Base-by-base conservation (phyloP, 495 filamentous ascomycete species). In the Annulohypoxylon bovei region DNA sequence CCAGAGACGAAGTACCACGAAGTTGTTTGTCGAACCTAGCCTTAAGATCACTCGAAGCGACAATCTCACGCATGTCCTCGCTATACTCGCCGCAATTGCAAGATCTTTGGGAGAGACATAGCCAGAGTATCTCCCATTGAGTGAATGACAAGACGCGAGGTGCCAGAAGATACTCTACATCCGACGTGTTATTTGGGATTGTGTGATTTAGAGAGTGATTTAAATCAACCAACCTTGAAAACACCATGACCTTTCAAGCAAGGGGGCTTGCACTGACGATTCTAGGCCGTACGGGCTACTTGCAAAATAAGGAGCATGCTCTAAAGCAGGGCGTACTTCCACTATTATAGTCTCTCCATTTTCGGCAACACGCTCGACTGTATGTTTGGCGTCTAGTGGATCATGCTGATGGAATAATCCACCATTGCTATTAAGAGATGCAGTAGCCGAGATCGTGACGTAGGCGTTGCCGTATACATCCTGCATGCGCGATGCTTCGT, bases 381-480 rank as follows among this genome's bases (percentile, higher is more conserved):
- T 53, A 61, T 62, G 58, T 11, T 7, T 35, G 6, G 42, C 40
- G 11, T 68, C 65, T 6, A 50, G 39, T 16, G 16, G 23, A 22
- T 68, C 39, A 11, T 62, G 58, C 20, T 3, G n/a, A 55, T 50
- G 12, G n/a, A 68, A 68, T 3, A 68, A 42, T 32, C 65, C 65
- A 23, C 65, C 65, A n/a, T 39, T 4, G 6, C 65, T 68, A 33
- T 57, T 57, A 0, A n/a, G 2, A 9, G 65, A 62, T 11, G 65
- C 65, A 25, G 49, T 53, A 9, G 69, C 69, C 1, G 64, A 52
- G 27, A 73, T 23, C 4, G 68, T 66, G 8, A 73, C 55, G 22
- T 65, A 59, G 18, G 76, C 75, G 32, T 78, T 78, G 6, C 67
- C 57, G n/a, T 73, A 72, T 52, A 79, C 76, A 7, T 66, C 62